These are phyloP conservation scores for Boletus reticuloceps DNA, from an alignment of 768 basidiomycete genomes.

Conservation along the genomic window DNA sequence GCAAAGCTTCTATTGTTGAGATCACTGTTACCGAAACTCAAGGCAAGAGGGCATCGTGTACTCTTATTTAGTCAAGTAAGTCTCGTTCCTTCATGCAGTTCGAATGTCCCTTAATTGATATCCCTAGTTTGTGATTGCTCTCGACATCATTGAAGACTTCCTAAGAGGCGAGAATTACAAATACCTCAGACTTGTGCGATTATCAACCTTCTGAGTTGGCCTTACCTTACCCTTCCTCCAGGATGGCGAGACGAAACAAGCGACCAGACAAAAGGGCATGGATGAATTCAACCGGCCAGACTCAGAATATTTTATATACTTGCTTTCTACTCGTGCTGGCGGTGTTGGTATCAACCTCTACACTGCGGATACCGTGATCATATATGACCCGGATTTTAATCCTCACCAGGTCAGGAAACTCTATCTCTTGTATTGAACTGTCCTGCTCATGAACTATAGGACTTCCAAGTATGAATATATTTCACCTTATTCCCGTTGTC, in stretches of 20 bases:
- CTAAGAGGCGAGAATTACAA: constrained; percentile 75
- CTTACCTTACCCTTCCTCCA: constrained; percentile 30
- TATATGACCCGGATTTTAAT: constrained; percentile 97
- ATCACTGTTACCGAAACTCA: constrained; percentile 76
- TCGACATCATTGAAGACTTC: constrained; percentile 89
- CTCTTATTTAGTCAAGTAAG: constrained; percentile 88
- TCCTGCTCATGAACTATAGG: constrained; percentile 41
- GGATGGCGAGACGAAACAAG: constrained; percentile 89
- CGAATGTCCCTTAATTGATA: neutral
- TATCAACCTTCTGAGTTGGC: neutral
- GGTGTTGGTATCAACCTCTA: constrained; percentile 91
- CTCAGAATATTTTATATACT: constrained; percentile 88
- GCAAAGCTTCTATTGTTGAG: constrained; percentile 83
- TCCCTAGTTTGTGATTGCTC: constrained; percentile 79
- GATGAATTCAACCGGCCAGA: constrained; percentile 88
- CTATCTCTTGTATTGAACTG: neutral
- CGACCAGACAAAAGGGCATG: constrained; percentile 89
- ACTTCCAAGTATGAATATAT: constrained; percentile 70
- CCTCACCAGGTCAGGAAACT: constrained; percentile 76
- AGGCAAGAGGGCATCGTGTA: constrained; percentile 82
- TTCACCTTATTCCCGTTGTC: neutral
- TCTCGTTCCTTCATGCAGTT: neutral
- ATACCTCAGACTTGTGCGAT: constrained; percentile 69
- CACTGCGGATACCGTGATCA: constrained; percentile 91
- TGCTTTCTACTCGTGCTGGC: constrained; percentile 90